Base-by-base conservation (phyloP, 2,329 filamentous ascomycete species). In the Paradendryphiella salina region DNA sequence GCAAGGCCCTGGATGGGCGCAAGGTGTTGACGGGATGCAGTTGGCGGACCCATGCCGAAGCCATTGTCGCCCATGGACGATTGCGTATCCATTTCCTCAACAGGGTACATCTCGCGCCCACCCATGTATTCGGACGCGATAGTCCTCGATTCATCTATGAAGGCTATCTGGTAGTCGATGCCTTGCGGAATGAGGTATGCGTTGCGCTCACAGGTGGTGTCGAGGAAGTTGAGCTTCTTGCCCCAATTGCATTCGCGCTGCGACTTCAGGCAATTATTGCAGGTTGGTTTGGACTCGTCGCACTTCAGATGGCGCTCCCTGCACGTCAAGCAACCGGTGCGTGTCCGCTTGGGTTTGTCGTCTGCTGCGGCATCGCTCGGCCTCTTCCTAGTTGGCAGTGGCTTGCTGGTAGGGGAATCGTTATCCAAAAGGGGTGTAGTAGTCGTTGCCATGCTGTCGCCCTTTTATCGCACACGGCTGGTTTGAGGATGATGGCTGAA, bases 101-200 rank as follows among this genome's bases (percentile, higher is more conserved):
- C 78, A 18, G 85, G 80, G 73, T 96, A 96, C 56, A 84, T 85
- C 58, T 84, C 82, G 18, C 86, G 75, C 0, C 93, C 93, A 3
- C 90, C 91, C 45, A 83, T 80, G 71, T 97, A 97, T 70, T 96
- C 91, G 1, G 89, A 93, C 5, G 93, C 93, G 71, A 96, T 95
- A 38, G 88, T 82, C 23, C 91, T 83, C 17, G 92, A 96, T 69
- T 97, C 91, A 68, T 96, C 93, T 64, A 88, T 82, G 61, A 97
- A 96, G 44, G 84, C 80, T 11, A 96, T 81, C 67, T 80, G 80
- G 82, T 87, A 90, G 43, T 89, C 86, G 1, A 80, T 53, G 29
- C 56, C 60, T 36, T 64, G 62, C 11, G 63, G 61, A 6, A 69
- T 61, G 5, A 67, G 39, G 82, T 81, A 9, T 85, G 86, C 44